Evolutionary conservation across 192 early-diverging fungal species (phyloP), one percentile per base, ranked within the genome.

Genomic region (Rhizophlyctis rosea): DNA sequence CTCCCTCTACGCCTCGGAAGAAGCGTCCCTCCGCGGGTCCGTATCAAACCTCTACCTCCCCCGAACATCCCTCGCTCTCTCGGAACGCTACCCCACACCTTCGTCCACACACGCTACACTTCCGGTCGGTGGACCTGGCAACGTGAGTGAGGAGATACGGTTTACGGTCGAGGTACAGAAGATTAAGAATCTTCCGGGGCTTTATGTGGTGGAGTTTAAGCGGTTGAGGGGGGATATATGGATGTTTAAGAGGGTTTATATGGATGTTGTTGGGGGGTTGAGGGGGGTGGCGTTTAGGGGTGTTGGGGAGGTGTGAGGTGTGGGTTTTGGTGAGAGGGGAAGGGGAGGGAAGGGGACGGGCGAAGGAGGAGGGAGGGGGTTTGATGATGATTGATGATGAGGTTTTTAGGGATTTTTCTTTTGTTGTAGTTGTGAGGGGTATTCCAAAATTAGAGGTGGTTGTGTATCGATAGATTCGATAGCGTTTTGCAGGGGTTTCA

Each of bases 151-250:
- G 27, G 93, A 96, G 75, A 84, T 98, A 24, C 86, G 87, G 33
- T 87, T 96, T 72, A 82, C 86, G 16, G 85, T 98, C 25, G 92
- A 95, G 80, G 67, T 98, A 33, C 92, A 93, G 72, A 83, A 83
- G 65, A 89, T 98, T 72, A 91, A 92, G 78, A 95, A 96, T 63
- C 67, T 98, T 36, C 61, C 64, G 11, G 78, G 73, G 3, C 62
- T 78, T 18, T 74, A 68, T 59, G 69, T 78, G 7, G 80, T 82
- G 25, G 77, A 80, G 52, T 75, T 82, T 48, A 82, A 82, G 69
- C 72, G 80, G 16, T 31, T 68, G 21, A 36, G 67, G 13, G 80
- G 80, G n/a, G 75, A 82, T 35, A 78, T 82, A 13, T 82, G 80
- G 80, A 73, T 67, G 34, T 82, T 82, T 62, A 79, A 80, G 68